Percentiles rank a stretch among this genome's conserved stretches.
phyloP scores from a whole-genome alignment of 2,329 filamentous ascomycete genomes.

The Sporothrix sp. region DNA sequence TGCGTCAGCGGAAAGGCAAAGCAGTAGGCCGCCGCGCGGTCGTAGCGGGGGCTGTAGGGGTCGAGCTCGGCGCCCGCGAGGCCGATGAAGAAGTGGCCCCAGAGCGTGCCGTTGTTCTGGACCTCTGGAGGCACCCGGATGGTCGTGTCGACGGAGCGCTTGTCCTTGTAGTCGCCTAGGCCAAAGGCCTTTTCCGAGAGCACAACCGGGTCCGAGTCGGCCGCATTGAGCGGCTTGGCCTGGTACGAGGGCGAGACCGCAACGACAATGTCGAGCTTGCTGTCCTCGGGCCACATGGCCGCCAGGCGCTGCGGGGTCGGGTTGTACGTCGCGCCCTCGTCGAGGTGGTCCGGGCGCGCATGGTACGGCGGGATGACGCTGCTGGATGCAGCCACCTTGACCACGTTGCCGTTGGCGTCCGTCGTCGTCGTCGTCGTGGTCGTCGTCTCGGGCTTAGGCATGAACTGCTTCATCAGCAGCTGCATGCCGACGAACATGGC shows the following conservation, averaged over 20 bases:
- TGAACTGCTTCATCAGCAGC: constrained; percentile 44
- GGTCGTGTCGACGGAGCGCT: constrained; percentile 63
- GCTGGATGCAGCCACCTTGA: constrained; percentile 44
- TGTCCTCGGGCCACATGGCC: constrained; percentile 80
- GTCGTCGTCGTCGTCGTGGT: constrained; percentile 37
- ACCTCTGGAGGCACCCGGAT: constrained; percentile 70
- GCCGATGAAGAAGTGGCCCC: constrained; percentile 86
- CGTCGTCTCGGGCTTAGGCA: constrained; percentile 33
- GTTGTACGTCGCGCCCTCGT: constrained; percentile 55
- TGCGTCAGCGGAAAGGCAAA: constrained; percentile 80
- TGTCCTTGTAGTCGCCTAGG: constrained; percentile 70
- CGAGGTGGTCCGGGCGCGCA: constrained; percentile 49
- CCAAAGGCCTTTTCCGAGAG: constrained; percentile 72
- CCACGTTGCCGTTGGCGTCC: constrained; percentile 41
- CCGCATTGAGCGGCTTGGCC: constrained; percentile 55
- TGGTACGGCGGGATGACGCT: constrained; percentile 54
- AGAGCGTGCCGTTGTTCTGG: constrained; percentile 86
- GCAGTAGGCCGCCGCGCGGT: constrained; percentile 66
- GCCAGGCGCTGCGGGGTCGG: constrained; percentile 60
- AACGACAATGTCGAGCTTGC: constrained; percentile 69
- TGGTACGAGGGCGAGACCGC: constrained; percentile 70
- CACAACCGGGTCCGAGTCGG: constrained; percentile 59
- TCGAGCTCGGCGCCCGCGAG: constrained; percentile 68
- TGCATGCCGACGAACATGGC: constrained; percentile 52
- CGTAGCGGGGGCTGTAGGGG: constrained; percentile 61